Evolutionary conservation across 176 grass and related monocot genomes (phyloP).

Genomic region (Rhynchospora tenuis): DNA sequence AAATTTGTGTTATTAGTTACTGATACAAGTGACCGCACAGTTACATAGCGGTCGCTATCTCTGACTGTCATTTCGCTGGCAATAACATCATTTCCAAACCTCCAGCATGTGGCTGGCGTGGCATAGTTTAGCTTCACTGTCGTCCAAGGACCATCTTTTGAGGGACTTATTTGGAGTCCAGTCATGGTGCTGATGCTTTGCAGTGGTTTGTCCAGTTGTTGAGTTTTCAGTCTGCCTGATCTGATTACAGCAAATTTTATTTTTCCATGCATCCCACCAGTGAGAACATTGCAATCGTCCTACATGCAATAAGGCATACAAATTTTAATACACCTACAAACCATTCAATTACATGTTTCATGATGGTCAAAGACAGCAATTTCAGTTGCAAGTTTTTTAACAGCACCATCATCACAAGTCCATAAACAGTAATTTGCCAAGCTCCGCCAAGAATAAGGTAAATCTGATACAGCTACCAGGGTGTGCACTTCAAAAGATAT

Average conservation of each 20-base stretch:
- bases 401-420: neutral
- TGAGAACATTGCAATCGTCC: conserved; percentile 5
- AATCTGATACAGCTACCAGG: neutral
- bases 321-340: conserved; percentile 14
- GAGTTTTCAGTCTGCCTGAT: conserved; percentile 45
- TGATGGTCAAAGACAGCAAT: conserved; percentile 1
- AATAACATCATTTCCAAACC: conserved; percentile 82
- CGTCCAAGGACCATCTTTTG: conserved; percentile 95
- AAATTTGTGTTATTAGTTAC: conserved; percentile 71
- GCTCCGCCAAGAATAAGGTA: neutral
- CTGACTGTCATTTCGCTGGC: conserved; percentile 82
- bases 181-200: conserved; percentile 36
- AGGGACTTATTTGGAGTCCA: conserved; percentile 84
- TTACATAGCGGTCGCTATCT: conserved; percentile 77
- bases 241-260: conserved; percentile 74
- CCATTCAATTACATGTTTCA: conserved; percentile 14
- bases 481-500: neutral
- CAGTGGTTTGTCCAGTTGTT: conserved; percentile 20
- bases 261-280: conserved; percentile 52
- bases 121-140: conserved; percentile 93
- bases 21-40: conserved; percentile 85
- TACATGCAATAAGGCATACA: conserved; percentile 43
- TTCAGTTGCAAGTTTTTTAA: neutral
- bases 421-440: neutral
- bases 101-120: conserved; percentile 80